Evolutionary conservation across 2,329 filamentous ascomycete species (phyloP).

Genomic region (Fusarium sp.): DNA sequence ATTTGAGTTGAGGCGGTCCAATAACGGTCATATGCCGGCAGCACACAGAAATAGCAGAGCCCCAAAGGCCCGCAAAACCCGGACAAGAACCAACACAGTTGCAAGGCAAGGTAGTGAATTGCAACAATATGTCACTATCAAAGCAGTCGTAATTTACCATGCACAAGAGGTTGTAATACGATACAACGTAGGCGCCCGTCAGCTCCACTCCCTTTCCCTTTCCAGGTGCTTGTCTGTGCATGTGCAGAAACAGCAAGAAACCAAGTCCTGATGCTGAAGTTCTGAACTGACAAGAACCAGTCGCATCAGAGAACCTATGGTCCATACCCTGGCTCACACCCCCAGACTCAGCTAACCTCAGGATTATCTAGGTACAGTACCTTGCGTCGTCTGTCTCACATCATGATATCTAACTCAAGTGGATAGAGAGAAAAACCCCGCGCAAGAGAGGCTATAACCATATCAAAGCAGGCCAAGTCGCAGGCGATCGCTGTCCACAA

Average conservation of each 20-base stretch:
- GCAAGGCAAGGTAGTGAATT: conserved; percentile 3
- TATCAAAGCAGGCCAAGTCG: conserved; percentile 31
- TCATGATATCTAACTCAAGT: conserved; percentile 36
- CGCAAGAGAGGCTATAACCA: conserved; percentile 29
- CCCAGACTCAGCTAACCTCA: conserved; percentile 33
- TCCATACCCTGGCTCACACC: conserved; percentile 13
- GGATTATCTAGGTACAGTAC: conserved; percentile 36
- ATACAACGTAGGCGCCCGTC: neutral
- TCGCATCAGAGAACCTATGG: conserved; percentile 5
- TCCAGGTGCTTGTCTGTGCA: conserved; percentile 18
- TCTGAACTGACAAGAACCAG: conserved; percentile 21
- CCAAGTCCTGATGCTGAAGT: conserved; percentile 15
- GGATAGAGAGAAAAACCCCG: conserved; percentile 36
- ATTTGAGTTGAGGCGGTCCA: conserved; percentile 28
- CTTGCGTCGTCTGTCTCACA: conserved; percentile 36
- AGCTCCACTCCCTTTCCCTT: conserved; percentile 21
- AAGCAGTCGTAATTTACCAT: conserved; percentile 14
- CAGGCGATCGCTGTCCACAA: conserved; percentile 36
- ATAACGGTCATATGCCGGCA: conserved; percentile 22
- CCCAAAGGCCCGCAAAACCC: conserved; percentile 35
- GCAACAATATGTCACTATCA: conserved; percentile 21
- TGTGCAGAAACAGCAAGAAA: conserved; percentile 1
- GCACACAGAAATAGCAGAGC: conserved; percentile 26
- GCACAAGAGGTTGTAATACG: conserved; percentile 13
- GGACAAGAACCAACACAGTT: conserved; percentile 27